Evolutionary conservation across 129 eudicot genomes (phyloP).

Genomic region (Flaveria trinervia): DNA sequence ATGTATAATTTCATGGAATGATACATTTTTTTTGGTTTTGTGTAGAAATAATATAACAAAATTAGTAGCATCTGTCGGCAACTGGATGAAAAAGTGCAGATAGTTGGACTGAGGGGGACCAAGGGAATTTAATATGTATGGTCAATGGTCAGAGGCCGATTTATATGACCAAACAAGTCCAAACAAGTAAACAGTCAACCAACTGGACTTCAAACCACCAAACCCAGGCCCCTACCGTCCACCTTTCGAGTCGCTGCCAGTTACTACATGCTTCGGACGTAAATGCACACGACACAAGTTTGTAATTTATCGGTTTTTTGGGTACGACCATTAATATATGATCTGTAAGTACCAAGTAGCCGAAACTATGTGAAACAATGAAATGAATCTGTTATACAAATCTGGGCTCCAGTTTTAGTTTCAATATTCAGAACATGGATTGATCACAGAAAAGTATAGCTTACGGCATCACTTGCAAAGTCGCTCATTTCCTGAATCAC

Average conservation of each 20-base stretch:
- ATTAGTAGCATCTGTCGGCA: constrained; percentile 19
- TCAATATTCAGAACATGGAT: neutral
- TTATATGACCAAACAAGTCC: constrained; percentile 26
- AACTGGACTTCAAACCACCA: constrained; percentile 35
- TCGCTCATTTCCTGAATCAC: neutral
- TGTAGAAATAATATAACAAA: neutral
- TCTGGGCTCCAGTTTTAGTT: neutral
- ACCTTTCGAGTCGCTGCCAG: constrained; percentile 3
- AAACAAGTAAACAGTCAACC: constrained; percentile 18
- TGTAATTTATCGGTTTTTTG: constrained; percentile 15
- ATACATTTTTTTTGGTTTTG: too few relatives aligned
- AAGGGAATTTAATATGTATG: neutral
- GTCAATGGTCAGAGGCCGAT: constrained; percentile 25
- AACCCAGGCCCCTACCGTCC: constrained; percentile 31
- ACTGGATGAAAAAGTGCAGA: neutral
- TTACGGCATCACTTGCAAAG: constrained; percentile 12
- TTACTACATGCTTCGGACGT: constrained; percentile 9
- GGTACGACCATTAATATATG: constrained; percentile 2
- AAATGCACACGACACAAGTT: neutral
- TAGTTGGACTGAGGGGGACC: neutral
- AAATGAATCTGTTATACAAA: constrained; percentile 8
- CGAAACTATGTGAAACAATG: constrained; percentile 3
- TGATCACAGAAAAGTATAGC: neutral
- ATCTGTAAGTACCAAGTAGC: neutral
- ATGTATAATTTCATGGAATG: too few relatives aligned